Percentiles rank a stretch among this genome's conserved stretches.
Conservation (phyloP, 495 filamentous ascomycete genomes). For the Aspergillus wentii region DNA sequence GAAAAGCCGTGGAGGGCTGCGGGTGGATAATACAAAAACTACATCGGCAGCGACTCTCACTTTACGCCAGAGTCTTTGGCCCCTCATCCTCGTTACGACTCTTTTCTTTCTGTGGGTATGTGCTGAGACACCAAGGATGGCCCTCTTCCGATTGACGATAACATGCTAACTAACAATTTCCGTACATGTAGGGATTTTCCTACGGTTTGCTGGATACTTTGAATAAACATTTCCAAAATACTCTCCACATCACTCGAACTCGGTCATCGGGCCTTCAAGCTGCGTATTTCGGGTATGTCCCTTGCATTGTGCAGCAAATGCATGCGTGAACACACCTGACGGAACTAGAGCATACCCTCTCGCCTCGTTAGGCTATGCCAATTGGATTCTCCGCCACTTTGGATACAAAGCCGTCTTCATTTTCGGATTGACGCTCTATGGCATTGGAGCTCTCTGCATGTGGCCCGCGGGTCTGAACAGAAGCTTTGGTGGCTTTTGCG, state of each 20-base stretch:
- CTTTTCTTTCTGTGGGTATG: constrained; percentile 70
- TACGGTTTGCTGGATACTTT: constrained; percentile 43
- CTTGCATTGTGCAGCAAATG: no score
- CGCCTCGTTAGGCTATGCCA: constrained; percentile 56
- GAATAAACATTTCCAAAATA: constrained; percentile 53
- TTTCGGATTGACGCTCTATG: constrained; percentile 45
- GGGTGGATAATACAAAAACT: constrained; percentile 40
- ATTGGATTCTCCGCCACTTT: constrained; percentile 47
- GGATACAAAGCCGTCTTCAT: constrained; percentile 53
- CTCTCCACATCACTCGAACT: constrained; percentile 44
- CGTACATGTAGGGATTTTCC: constrained; percentile 42
- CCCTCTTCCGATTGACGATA: neutral
- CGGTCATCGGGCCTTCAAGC: constrained; percentile 51
- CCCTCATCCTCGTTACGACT: constrained; percentile 44
- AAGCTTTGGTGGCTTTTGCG: constrained; percentile 57
- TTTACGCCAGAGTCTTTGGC: constrained; percentile 50
- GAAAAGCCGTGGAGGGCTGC: constrained; percentile 27
- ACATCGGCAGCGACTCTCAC: constrained; percentile 56
- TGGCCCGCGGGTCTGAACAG: constrained; percentile 50
- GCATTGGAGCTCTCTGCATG: constrained; percentile 49
- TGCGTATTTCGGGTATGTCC: constrained; percentile 43
- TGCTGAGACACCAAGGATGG: neutral
- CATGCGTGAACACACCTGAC: no score
- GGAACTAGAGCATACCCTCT: constrained; percentile 54
- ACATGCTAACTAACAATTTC: neutral